Conservation (phyloP, 148 eudicot genomes). For the Euryodendron excelsum region DNA sequence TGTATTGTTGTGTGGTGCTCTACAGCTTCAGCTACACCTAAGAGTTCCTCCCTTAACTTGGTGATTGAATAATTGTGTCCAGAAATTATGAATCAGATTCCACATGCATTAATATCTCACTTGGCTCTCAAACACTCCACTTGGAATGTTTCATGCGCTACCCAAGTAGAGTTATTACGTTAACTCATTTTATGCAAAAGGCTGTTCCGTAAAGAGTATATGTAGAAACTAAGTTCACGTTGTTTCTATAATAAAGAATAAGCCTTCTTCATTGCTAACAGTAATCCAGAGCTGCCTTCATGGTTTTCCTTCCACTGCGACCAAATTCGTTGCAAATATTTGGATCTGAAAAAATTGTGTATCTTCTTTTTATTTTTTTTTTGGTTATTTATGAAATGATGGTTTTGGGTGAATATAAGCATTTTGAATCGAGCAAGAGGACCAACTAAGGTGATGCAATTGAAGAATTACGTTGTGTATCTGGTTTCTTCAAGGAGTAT, state of each 20-base stretch:
- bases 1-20: too few relatives aligned
- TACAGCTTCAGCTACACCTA: too few relatives aligned
- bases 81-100: too few relatives aligned
- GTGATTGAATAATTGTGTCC: background rate
- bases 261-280: background rate
- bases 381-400: background rate
- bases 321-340: background rate
- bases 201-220: background rate
- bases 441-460: background rate
- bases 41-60: background rate
- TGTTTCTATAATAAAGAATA: background rate
- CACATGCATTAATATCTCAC: too few relatives aligned
- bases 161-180: too few relatives aligned
- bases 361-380: background rate
- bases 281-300: background rate
- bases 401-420: background rate
- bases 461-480: background rate
- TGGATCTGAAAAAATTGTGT: background rate
- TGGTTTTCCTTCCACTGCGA: background rate
- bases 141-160: background rate
- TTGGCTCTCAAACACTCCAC: too few relatives aligned
- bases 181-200: background rate
- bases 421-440: background rate
- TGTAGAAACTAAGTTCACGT: background rate
- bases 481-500: background rate